A percentile compares a stretch with the other conserved stretches of the same genome.
Evolutionary conservation across 805 yeast genomes (phyloP).

Genomic region (Barnettozyma vustinii): DNA sequence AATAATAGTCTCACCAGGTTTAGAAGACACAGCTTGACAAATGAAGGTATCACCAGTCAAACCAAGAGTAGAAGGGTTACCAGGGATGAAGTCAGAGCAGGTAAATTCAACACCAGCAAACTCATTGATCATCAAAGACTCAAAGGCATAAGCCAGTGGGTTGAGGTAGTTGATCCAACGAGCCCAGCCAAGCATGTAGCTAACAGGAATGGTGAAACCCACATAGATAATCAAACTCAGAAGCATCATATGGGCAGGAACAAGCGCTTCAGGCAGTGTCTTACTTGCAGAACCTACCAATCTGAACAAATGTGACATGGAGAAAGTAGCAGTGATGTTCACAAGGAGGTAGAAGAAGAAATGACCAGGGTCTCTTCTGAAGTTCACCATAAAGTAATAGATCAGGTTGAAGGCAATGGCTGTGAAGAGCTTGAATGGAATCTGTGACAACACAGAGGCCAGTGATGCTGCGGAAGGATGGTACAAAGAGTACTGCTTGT

Average conservation of each 20-base stretch:
- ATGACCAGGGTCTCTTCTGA: conserved; percentile 43
- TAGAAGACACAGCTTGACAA: conserved; percentile 54
- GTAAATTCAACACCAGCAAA: conserved; percentile 37
- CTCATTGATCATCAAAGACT: conserved; percentile 50
- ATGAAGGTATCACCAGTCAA: conserved; percentile 30
- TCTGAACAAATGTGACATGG: conserved; percentile 51
- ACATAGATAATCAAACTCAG: conserved; percentile 42
- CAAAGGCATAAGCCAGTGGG: conserved; percentile 51
- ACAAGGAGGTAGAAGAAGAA: conserved; percentile 48
- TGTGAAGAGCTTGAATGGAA: conserved; percentile 54
- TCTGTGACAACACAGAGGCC: conserved; percentile 51
- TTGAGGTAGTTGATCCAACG: conserved; percentile 55
- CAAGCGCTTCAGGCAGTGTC: conserved; percentile 47
- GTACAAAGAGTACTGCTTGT: conserved; percentile 64
- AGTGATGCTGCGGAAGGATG: conserved; percentile 71
- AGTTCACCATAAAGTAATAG: conserved; percentile 51
- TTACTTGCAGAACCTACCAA: conserved; percentile 42
- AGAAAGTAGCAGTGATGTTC: conserved; percentile 34
- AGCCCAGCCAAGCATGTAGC: conserved; percentile 53
- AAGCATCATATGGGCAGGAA: conserved; percentile 45
- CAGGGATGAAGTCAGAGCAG: conserved; percentile 46
- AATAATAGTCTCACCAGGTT: conserved; percentile 43
- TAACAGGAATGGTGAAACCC: conserved; percentile 52
- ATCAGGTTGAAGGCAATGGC: conserved; percentile 41
- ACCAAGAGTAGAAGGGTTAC: conserved; percentile 16